Base-by-base conservation (phyloP, 1,139 yeast species). In the Meyerozyma sp. region DNA sequence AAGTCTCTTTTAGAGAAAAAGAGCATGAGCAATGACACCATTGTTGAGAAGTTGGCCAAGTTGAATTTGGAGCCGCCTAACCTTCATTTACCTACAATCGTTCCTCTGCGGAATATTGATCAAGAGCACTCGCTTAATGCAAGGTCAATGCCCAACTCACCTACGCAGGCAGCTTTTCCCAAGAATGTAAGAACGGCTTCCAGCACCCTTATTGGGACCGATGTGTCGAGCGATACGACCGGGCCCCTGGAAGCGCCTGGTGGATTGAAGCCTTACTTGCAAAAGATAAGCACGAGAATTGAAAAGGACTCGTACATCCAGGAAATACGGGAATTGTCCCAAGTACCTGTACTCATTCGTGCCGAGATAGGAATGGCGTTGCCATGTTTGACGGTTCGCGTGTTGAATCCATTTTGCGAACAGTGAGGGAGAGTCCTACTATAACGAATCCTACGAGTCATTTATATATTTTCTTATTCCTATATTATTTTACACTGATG, bases 351-450 rank as follows among this genome's bases (percentile, higher is more conserved):
- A 18, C 70, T 93, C 49, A 71, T 93, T 49, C 77, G 97, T 53
- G 95, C 97, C 0, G 98, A 91, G 62, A 81, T 90, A 44, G 97
- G 96, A 42, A 89, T 88, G 91, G 90, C 95, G 1, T 74, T 93
- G 46, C 98, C 98, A 13, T 91, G 98, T 62, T 75, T 93, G 58
- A 88, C 97, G 4, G 96, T 93, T 10, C 80, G 96, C 57, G 85
- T 93, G n/a, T 73, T 91, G 57, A 93, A 93, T 57, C 98, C 98
- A 32, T 93, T 90, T 63, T 34, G n/a, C 20, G 47, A 39, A 16
- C 21, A 26, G 27, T 8, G 28, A 34, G 21, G 13, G 4, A 23
- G 4, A 34, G 4, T 8, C 25, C 37, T 34, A 5, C 10, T 9
- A 8, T 34, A 34, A 34, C 37, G 37, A 34, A 20, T n/a, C 14